Evolutionary conservation across 2,329 filamentous ascomycete genomes (phyloP).

Genomic region (Alternaria gaisen): DNA sequence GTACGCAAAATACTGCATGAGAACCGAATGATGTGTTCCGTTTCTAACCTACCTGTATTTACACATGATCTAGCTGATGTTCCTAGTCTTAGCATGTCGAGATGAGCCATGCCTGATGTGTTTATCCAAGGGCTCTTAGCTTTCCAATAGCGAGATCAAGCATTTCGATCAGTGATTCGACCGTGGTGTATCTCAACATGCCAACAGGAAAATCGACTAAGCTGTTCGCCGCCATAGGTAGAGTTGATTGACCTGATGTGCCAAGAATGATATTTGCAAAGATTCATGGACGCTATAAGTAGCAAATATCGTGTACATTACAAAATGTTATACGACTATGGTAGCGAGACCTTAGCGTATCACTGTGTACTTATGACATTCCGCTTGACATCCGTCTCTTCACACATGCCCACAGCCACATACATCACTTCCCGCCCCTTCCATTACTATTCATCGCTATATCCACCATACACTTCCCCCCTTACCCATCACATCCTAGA

Average conservation of each 20-base stretch:
- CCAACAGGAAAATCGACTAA: too few species aligned
- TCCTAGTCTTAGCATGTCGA: too few species aligned
- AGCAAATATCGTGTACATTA: background rate
- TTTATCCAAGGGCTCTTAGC: too few species aligned
- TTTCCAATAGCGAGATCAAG: too few species aligned
- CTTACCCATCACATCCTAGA: background rate
- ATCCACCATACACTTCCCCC: background rate
- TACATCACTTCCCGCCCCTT: background rate
- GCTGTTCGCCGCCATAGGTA: too few species aligned
- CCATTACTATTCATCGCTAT: background rate
- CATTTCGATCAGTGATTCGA: too few species aligned
- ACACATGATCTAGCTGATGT: too few species aligned
- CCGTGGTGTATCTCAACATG: too few species aligned
- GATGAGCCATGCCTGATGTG: too few species aligned
- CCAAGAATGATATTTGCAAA: background rate
- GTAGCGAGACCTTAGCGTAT: background rate
- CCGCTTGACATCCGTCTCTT: background rate
- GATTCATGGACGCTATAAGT: background rate
- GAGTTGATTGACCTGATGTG: too few species aligned
- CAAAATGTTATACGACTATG: background rate
- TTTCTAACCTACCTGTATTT: too few species aligned
- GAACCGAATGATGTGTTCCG: background rate
- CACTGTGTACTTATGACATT: background rate
- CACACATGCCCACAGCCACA: background rate
- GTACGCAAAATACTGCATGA: background rate